phyloP scores from a whole-genome alignment of 495 filamentous ascomycete species.

The Delitschia confertaspora region DNA sequence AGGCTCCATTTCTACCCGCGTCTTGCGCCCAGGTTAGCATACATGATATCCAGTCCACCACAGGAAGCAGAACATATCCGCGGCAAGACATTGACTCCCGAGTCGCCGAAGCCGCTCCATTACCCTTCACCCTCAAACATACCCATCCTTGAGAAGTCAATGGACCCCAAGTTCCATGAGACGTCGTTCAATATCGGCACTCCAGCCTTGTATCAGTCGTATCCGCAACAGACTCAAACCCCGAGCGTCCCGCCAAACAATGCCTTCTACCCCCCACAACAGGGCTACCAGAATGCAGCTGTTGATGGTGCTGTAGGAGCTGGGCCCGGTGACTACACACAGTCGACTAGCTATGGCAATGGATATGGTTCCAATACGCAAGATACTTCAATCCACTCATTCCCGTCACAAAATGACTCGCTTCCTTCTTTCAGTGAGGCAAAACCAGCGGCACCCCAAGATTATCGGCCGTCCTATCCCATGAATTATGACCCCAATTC shows the following conservation, averaged over 20 bases:
- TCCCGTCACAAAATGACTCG: conserved; percentile 11
- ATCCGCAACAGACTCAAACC: conserved; percentile 20
- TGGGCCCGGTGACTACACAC: conserved; percentile 9
- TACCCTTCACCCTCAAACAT: conserved; percentile 61
- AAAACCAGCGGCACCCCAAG: conserved; percentile 15
- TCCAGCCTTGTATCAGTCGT: conserved; percentile 20
- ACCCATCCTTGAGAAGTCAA: conserved; percentile 62
- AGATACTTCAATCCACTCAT: conserved; percentile 24
- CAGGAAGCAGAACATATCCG: conserved; percentile 58
- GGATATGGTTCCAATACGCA: conserved; percentile 14
- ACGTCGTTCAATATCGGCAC: conserved; percentile 40
- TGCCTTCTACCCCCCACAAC: conserved; percentile 22
- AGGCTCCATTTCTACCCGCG: conserved; percentile 12
- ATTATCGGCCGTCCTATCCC: conserved; percentile 23
- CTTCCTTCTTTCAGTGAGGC: conserved; percentile 20
- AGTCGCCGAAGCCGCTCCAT: conserved; percentile 63
- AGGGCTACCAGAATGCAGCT: conserved; percentile 14
- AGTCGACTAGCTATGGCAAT: conserved; percentile 11
- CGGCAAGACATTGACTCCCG: conserved; percentile 60
- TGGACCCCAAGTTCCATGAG: conserved; percentile 63
- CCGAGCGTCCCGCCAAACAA: conserved; percentile 17
- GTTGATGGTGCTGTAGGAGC: conserved; percentile 9
- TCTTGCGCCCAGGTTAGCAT: conserved; percentile 27
- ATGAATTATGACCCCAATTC: conserved; percentile 22
- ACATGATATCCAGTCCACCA: conserved; percentile 56